Evolutionary conservation across 495 filamentous ascomycete species (phyloP).

Genomic region (Aspergillus kassunensis): DNA sequence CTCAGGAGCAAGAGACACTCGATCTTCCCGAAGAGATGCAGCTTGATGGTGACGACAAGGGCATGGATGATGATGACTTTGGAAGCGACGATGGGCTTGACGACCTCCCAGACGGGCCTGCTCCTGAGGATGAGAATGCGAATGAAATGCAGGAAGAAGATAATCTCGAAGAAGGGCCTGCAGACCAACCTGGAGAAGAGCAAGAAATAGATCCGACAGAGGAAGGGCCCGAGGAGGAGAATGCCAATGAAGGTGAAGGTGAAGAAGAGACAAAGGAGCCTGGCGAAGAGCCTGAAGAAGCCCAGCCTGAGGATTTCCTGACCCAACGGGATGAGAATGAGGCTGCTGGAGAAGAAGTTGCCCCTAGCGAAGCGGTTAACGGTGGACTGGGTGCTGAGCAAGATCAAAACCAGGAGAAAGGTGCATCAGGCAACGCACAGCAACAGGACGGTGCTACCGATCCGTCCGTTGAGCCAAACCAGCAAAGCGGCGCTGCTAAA

Average conservation of each 20-base stretch:
- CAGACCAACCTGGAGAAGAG: slow-evolving; percentile 22
- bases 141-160: slow-evolving; percentile 25
- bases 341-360: slow-evolving; percentile 44
- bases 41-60: slow-evolving; percentile 61
- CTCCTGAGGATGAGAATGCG: slow-evolving; percentile 39
- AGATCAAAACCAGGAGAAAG: slow-evolving; percentile 59
- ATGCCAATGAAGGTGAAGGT: slow-evolving; percentile 25
- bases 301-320: slow-evolving; percentile 41
- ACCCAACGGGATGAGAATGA: slow-evolving; percentile 42
- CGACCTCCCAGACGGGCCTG: slow-evolving; percentile 58
- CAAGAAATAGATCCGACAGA: slow-evolving; percentile 38
- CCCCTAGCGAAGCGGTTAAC: slow-evolving; percentile 45
- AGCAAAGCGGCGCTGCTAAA: slow-evolving; percentile 39
- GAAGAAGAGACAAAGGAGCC: slow-evolving; percentile 50
- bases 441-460: slow-evolving; percentile 47
- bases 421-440: slow-evolving; percentile 61
- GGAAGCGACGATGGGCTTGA: slow-evolving; percentile 70
- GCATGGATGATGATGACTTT: slow-evolving; percentile 52
- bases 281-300: slow-evolving; percentile 45
- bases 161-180: slow-evolving; percentile 33
- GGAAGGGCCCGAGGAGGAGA: slow-evolving; percentile 38
- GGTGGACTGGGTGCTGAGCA: slow-evolving; percentile 41
- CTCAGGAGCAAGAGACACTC: slow-evolving; percentile 65
- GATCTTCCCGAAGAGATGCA: slow-evolving; percentile 69
- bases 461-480: slow-evolving; percentile 38